phyloP scores from a whole-genome alignment of 1,284 basidiomycete genomes.

The Sporisorium scitamineum region DNA sequence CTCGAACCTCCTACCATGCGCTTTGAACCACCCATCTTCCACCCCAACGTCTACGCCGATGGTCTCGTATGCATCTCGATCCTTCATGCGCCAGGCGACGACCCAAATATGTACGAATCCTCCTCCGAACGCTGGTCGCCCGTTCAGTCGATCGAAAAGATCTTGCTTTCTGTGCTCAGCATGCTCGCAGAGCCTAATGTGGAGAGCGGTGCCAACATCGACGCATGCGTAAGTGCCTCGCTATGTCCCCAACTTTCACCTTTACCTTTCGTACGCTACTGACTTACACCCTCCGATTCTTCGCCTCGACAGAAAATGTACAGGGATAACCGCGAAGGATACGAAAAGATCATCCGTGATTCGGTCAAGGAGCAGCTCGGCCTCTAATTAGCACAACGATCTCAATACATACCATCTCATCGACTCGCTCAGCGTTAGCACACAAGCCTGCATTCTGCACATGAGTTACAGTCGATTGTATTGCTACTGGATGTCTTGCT shows the following conservation, averaged over 20 bases:
- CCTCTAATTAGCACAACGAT: slow-evolving; percentile 27
- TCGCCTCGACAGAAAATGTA: slow-evolving; percentile 59
- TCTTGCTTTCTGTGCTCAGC: slow-evolving; percentile 88
- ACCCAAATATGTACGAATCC: slow-evolving; percentile 79
- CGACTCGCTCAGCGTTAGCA: neutral
- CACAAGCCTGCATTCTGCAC: neutral
- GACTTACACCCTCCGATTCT: neutral
- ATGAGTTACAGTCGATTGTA: neutral
- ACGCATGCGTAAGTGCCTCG: slow-evolving; percentile 72
- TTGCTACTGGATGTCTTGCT: neutral
- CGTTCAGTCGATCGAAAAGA: slow-evolving; percentile 96
- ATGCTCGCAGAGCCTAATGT: slow-evolving; percentile 99
- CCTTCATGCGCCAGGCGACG: slow-evolving; percentile 95
- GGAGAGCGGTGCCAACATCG: slow-evolving; percentile 97
- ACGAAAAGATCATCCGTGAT: slow-evolving; percentile 65
- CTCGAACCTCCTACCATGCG: slow-evolving; percentile 77
- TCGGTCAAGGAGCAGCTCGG: slow-evolving; percentile 66
- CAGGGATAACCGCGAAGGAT: slow-evolving; percentile 64
- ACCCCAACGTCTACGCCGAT: slow-evolving; percentile 96
- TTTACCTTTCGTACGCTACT: neutral
- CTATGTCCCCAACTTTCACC: neutral
- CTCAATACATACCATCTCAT: neutral
- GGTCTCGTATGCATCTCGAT: slow-evolving; percentile 99
- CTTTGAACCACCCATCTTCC: slow-evolving; percentile 95
- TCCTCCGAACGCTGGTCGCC: slow-evolving; percentile 98